Evolutionary conservation across 2,329 filamentous ascomycete genomes (phyloP), one percentile per base, ranked within the genome.

Genomic region (Fusarium sp.): DNA sequence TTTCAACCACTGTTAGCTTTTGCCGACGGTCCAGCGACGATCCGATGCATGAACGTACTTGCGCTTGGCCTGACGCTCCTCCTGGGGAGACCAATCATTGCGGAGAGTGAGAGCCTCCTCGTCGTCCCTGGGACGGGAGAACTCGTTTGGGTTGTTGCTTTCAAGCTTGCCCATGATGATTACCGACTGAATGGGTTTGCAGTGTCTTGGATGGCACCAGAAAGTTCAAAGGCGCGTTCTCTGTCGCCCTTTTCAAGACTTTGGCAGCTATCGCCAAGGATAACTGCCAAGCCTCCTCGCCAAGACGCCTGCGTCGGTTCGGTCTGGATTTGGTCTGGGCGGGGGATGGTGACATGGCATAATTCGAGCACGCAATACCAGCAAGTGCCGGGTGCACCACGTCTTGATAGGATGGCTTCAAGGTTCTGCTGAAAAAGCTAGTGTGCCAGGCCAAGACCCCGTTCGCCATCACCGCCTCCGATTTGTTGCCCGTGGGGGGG

Each of bases 11-110:
- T 51, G 46, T 65, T 36, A 46, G 66, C 36, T 31, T 46, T 31
- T 31, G n/a, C 59, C 20, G 20, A 61, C 35, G 12, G 42, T 55
- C 9, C n/a, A 64, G 16, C 49, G 57, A 36, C 12, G 49, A 9
- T 27, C 24, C 40, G 51, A 57, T 27, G 42, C 46, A 35, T 31
- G 10, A n/a, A 71, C 81, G 77, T 40, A 82, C 82, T 84, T 84
- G 62, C 80, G 77, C 75, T 84, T 84, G 14, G 82, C 82, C 63
- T 75, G 81, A 29, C 11, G 44, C 73, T 84, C 83, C 67, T 84
- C 82, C 40, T 83, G 80, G 0, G 53, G 58, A 5, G 72, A 78
- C 83, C 82, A 84, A 63, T 84, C 81, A 8, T 75, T 72, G 2
- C 44, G 62, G 9, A 78, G 74, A 2, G 74, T 75, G 8, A 82